Evolutionary conservation across 169 alveolate genomes (phyloP).

Genomic region (Theileria parva): DNA sequence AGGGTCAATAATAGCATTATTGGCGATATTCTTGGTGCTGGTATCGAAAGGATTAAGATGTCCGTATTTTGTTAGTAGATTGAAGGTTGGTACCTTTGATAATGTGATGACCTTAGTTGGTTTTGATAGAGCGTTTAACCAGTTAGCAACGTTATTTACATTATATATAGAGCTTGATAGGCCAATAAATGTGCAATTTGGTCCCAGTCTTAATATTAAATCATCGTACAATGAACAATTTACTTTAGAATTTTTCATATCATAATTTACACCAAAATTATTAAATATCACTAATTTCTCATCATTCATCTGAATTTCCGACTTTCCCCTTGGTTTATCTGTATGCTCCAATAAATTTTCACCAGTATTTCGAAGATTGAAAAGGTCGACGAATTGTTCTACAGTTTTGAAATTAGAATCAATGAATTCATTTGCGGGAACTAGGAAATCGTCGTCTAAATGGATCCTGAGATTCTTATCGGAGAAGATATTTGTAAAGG

Average conservation of each 20-base stretch:
- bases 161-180: slow-evolving; percentile 12
- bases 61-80: slow-evolving; percentile 14
- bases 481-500: neutral
- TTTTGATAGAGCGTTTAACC: slow-evolving; percentile 2
- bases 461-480: neutral
- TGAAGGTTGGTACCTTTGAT: slow-evolving; percentile 7
- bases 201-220: neutral
- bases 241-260: neutral
- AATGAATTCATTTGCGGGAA: neutral
- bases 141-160: slow-evolving; percentile 13
- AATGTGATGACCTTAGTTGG: neutral
- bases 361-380: neutral
- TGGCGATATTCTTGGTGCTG: neutral
- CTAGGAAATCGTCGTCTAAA: neutral
- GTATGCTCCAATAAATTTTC: neutral
- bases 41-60: neutral
- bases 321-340: neutral
- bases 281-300: neutral
- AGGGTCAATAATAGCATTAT: too few species aligned
- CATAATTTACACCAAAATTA: neutral
- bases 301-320: neutral
- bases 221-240: neutral
- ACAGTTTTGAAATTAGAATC: neutral
- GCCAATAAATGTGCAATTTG: slow-evolving; percentile 1
- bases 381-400: neutral